Evolutionary conservation across 2,329 filamentous ascomycete species (phyloP).

Genomic region (Albophoma yamanashiensis): DNA sequence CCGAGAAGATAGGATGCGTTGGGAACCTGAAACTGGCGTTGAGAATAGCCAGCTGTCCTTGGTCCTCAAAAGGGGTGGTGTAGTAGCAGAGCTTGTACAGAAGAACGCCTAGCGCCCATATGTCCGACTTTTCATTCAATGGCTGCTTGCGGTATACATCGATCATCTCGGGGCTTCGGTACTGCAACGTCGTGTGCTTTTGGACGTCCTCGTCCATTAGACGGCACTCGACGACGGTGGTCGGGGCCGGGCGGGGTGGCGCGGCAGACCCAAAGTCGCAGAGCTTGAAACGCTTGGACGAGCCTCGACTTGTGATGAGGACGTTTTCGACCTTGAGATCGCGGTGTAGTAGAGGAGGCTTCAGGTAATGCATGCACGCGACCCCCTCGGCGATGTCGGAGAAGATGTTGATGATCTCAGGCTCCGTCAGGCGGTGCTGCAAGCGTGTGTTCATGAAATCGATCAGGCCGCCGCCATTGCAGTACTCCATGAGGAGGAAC

Average conservation of each 20-base stretch:
- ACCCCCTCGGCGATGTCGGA: slow-evolving; percentile 92
- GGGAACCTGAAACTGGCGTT: slow-evolving; percentile 94
- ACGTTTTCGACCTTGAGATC: slow-evolving; percentile 98
- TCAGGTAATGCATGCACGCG: slow-evolving; percentile 98
- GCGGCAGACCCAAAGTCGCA: slow-evolving; percentile 97
- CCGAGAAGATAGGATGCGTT: slow-evolving; percentile 78
- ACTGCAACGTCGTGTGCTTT: slow-evolving; percentile 93
- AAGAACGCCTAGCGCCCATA: slow-evolving; percentile 91
- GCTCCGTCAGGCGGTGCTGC: slow-evolving; percentile 92
- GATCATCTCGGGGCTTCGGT: slow-evolving; percentile 96
- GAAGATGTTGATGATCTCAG: slow-evolving; percentile 95
- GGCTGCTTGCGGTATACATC: slow-evolving; percentile 95
- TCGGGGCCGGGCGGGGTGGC: slow-evolving; percentile 71
- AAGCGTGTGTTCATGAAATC: slow-evolving; percentile 99
- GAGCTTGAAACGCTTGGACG: slow-evolving; percentile 76
- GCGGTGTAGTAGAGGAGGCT: slow-evolving; percentile 82
- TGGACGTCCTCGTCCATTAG: slow-evolving; percentile 95
- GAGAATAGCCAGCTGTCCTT: slow-evolving; percentile 92
- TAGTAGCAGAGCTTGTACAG: slow-evolving; percentile 99
- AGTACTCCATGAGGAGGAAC: slow-evolving; percentile 97
- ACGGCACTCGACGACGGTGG: slow-evolving; percentile 77
- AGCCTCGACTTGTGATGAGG: slow-evolving; percentile 62
- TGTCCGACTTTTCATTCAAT: slow-evolving; percentile 97
- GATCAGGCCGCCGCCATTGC: slow-evolving; percentile 86
- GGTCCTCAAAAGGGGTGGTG: slow-evolving; percentile 95